Conservation (phyloP, 257 asterid genomes). For the Solanum arcanum region DNA sequence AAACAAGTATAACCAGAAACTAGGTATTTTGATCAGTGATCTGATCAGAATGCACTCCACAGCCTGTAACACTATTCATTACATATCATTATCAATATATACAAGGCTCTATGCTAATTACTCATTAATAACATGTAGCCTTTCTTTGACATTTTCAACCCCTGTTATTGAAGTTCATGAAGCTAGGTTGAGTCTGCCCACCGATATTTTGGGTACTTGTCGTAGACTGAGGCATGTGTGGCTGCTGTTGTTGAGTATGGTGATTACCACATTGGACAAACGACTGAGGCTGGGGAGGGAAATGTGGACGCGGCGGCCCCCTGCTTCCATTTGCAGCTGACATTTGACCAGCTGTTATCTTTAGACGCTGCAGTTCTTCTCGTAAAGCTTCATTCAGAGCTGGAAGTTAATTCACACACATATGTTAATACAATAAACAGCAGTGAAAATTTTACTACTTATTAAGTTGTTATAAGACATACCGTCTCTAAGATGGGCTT, state of each 20-base stretch:
- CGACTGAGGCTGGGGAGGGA: slow-evolving; percentile 33
- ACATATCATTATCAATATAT: background rate
- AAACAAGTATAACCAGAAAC: background rate
- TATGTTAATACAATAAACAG: background rate
- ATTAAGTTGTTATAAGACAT: background rate
- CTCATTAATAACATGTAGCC: background rate
- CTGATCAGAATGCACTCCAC: background rate
- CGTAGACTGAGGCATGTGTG: slow-evolving; percentile 20
- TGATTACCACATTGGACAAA: slow-evolving; percentile 32
- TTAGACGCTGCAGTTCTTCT: slow-evolving; percentile 74
- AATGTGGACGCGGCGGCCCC: slow-evolving; percentile 23
- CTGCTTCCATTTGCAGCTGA: slow-evolving; percentile 35
- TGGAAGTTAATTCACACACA: slow-evolving; percentile 5
- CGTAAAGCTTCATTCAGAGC: slow-evolving; percentile 72
- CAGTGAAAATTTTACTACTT: background rate
- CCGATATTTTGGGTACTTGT: slow-evolving; percentile 13
- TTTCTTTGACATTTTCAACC: slow-evolving; percentile 6
- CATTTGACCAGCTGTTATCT: slow-evolving; percentile 58
- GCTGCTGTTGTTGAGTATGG: slow-evolving; percentile 28
- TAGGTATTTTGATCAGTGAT: background rate
- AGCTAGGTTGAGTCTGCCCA: slow-evolving; percentile 31
- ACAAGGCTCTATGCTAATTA: background rate
- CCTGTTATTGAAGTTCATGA: slow-evolving; percentile 31
- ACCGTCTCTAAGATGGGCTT: slow-evolving; percentile 96
- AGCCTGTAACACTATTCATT: background rate